Percentiles rank a stretch among this genome's conserved stretches.
phyloP scores from a whole-genome alignment of 1,284 basidiomycete species.

The Lentinus polychrous region DNA sequence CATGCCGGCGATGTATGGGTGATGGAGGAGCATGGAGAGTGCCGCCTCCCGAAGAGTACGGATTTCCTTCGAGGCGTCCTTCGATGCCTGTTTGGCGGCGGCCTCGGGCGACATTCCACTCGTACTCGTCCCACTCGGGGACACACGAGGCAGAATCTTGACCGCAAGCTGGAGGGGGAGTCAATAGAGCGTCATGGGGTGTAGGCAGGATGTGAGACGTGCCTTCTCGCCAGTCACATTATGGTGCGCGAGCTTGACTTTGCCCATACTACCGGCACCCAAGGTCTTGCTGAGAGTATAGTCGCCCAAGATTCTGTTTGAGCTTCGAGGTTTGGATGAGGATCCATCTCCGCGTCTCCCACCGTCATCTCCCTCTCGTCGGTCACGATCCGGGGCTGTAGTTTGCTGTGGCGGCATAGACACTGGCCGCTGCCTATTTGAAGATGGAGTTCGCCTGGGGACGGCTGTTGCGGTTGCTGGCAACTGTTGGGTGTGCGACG shows the following conservation, averaged over 20 bases:
- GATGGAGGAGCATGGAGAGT: slow-evolving; percentile 89
- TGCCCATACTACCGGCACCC: slow-evolving; percentile 98
- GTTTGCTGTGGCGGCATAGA: slow-evolving; percentile 60
- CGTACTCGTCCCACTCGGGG: slow-evolving; percentile 35
- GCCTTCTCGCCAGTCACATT: slow-evolving; percentile 92
- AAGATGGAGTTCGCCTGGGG: slow-evolving; percentile 20
- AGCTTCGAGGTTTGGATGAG: slow-evolving; percentile 31
- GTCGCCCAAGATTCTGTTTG: slow-evolving; percentile 77
- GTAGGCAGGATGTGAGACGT: slow-evolving; percentile 19
- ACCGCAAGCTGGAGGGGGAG: slow-evolving; percentile 76
- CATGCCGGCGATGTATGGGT: slow-evolving; percentile 99
- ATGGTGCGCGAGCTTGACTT: slow-evolving; percentile 95
- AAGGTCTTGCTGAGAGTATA: slow-evolving; percentile 97
- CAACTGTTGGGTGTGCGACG: slow-evolving; percentile 10
- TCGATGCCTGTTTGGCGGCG: slow-evolving; percentile 75
- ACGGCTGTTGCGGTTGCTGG: slow-evolving; percentile 15
- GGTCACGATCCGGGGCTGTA: slow-evolving; percentile 25
- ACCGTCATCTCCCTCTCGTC: slow-evolving; percentile 26
- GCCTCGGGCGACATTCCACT: slow-evolving; percentile 47
- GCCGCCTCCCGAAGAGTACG: slow-evolving; percentile 94
- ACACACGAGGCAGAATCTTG: slow-evolving; percentile 91
- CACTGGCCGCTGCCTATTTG: slow-evolving; percentile 48
- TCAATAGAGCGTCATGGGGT: not conserved
- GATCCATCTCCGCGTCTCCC: slow-evolving; percentile 25
- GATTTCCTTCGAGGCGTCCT: slow-evolving; percentile 95